Conservation (phyloP, 2,329 filamentous ascomycete genomes). For the Fusarium miscanthi region DNA sequence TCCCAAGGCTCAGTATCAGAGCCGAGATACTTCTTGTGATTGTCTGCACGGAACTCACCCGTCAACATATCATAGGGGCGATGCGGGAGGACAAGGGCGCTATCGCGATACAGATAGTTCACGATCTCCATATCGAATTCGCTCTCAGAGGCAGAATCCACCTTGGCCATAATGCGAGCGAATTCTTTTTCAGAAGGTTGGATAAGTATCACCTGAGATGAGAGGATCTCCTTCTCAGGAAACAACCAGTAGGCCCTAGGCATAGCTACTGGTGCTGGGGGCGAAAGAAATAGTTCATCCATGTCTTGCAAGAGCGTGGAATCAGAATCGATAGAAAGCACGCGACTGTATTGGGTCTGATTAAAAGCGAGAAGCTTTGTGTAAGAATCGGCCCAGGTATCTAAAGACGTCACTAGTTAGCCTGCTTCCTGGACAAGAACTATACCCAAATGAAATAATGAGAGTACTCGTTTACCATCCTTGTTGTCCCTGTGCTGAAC, state of each 20-base stretch:
- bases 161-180: constrained; percentile 45
- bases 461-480: constrained; percentile 49
- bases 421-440: fast-evolving
- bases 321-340: constrained; percentile 70
- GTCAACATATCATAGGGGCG: constrained; percentile 70
- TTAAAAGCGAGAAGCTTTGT: constrained; percentile 78
- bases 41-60: constrained; percentile 68
- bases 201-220: constrained; percentile 70
- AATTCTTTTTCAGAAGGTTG: constrained; percentile 68
- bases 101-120: constrained; percentile 69
- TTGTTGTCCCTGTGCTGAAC: constrained; percentile 51
- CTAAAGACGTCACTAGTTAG: constrained; percentile 31
- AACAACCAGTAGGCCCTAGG: constrained; percentile 78
- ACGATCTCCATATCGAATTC: constrained; percentile 76
- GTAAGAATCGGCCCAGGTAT: constrained; percentile 71
- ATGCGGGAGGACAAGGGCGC: constrained; percentile 72
- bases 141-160: constrained; percentile 37
- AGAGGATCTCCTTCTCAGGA: constrained; percentile 62
- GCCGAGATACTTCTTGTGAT: constrained; percentile 58
- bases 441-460: fast-evolving
- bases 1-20: constrained; percentile 67
- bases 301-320: constrained; percentile 69
- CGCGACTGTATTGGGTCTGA: constrained; percentile 67
- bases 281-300: constrained; percentile 78
- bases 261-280: constrained; percentile 71